Conservation (phyloP, 345 rosid species). For the Populus ilicifolia region DNA sequence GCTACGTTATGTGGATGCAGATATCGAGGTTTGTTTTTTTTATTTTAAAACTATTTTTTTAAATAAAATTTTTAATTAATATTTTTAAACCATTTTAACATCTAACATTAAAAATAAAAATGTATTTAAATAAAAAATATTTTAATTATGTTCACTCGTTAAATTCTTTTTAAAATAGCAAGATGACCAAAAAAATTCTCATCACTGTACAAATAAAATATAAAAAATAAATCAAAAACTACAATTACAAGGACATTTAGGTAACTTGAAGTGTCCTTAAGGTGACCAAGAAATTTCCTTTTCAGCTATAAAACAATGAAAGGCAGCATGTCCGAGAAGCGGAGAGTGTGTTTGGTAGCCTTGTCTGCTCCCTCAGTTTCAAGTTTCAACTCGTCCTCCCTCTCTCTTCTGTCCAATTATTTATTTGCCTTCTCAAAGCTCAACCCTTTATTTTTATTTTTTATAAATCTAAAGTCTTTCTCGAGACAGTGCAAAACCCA, state of each 20-base stretch:
- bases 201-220: neutral
- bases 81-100: too few species aligned
- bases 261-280: neutral
- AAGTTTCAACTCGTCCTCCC: neutral
- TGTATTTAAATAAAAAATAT: too few species aligned
- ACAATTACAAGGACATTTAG: neutral
- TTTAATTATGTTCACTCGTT: too few species aligned
- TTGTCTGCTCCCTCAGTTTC: constrained; percentile 5
- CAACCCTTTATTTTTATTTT: neutral
- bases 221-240: neutral
- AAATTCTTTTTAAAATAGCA: too few species aligned
- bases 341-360: neutral
- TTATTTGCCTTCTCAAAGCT: constrained; percentile 10
- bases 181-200: too few species aligned
- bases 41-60: too few species aligned
- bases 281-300: neutral
- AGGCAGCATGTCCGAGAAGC: neutral
- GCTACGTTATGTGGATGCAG: too few species aligned
- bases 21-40: too few species aligned
- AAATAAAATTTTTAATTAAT: too few species aligned
- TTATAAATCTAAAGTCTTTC: neutral
- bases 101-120: too few species aligned
- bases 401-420: constrained; percentile 18
- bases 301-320: neutral
- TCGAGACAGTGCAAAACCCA: constrained; percentile 2